Conservation (phyloP, 129 eudicot genomes). For the Cynara cardunculus region DNA sequence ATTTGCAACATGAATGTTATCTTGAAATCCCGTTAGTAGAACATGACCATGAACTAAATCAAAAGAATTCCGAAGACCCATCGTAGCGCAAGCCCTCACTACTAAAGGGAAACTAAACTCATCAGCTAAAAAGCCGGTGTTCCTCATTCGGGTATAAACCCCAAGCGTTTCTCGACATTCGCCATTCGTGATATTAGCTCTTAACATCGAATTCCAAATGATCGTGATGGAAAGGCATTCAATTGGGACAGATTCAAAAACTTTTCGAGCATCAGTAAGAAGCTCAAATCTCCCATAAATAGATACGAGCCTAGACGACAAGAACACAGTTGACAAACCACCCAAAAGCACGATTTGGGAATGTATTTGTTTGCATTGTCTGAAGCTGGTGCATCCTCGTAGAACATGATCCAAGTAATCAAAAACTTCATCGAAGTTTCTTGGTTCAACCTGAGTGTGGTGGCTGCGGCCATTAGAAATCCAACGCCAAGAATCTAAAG, state of each 20-base stretch:
- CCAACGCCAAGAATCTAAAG: not conserved
- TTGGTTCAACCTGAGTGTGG: constrained; percentile 11
- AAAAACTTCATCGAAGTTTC: constrained; percentile 7
- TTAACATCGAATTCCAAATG: constrained; percentile 66
- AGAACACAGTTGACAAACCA: constrained; percentile 29
- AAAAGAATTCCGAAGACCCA: constrained; percentile 33
- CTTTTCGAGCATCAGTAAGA: constrained; percentile 46
- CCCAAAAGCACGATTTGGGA: constrained; percentile 36
- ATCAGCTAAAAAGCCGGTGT: constrained; percentile 41
- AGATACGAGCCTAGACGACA: constrained; percentile 55
- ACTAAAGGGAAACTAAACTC: constrained; percentile 65
- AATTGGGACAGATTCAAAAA: constrained; percentile 35
- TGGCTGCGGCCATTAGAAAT: constrained; percentile 2
- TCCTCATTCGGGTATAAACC: constrained; percentile 49
- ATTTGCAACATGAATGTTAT: constrained; percentile 50
- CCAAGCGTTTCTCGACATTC: constrained; percentile 28
- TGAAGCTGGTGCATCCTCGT: constrained; percentile 30
- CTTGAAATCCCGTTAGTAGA: constrained; percentile 36
- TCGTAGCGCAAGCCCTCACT: constrained; percentile 49
- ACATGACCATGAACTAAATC: constrained; percentile 52
- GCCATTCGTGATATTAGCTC: constrained; percentile 42
- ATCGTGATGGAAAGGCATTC: constrained; percentile 28
- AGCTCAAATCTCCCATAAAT: constrained; percentile 35
- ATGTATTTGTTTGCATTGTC: constrained; percentile 49
- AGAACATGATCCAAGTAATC: constrained; percentile 50